Evolutionary conservation across 139 green algal species (phyloP), one percentile per base, ranked within the genome.

Genomic region (Picocystis salinarum): DNA sequence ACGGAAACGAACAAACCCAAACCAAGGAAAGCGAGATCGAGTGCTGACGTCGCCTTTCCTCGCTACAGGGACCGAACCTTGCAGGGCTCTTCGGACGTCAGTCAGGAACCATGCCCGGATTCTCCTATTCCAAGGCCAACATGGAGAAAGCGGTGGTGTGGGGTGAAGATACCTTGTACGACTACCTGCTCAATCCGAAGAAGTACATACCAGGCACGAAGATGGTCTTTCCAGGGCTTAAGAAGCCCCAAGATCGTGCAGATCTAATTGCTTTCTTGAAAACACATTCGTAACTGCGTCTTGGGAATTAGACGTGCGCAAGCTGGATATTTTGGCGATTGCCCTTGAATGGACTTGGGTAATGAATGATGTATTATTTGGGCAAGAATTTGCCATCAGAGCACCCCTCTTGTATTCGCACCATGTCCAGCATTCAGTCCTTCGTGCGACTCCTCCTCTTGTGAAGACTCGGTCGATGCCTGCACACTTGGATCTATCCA

Each of bases 221-320:
- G 76, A 98, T 98, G 88, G 87, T 98, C 29, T 98, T 98, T 58
- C 80, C 87, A 22, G 88, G 88, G 7, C 62, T 98, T 24, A 98
- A 98, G 70, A 96, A 95, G 71, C 76, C 76, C 0, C 68, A 92
- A 51, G 80, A 71, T 18, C 36, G 51, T 25, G 49, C 50, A 6
- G 58, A 70, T 53, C 39, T 64, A 15, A n/a, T 13, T 46, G 24
- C 7, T 9, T 12, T 31, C n/a, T 28, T 11, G 11, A 12, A 10
- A 12, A 10, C 10, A 25, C 19, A 12, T 11, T 20, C 26, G 11
- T 12, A 26, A 6, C 25, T 7, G 15, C 9, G 18, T 17, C 15
- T 39, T 7, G 5, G 12, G 6, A 13, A 31, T 17, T 33, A 24
- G n/a, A 24, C 7, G 17, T 13, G 5, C 50, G 15, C 6, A 39